Evolutionary conservation across 768 basidiomycete species (phyloP).

Genomic region (Hemileccinum impolitum): DNA sequence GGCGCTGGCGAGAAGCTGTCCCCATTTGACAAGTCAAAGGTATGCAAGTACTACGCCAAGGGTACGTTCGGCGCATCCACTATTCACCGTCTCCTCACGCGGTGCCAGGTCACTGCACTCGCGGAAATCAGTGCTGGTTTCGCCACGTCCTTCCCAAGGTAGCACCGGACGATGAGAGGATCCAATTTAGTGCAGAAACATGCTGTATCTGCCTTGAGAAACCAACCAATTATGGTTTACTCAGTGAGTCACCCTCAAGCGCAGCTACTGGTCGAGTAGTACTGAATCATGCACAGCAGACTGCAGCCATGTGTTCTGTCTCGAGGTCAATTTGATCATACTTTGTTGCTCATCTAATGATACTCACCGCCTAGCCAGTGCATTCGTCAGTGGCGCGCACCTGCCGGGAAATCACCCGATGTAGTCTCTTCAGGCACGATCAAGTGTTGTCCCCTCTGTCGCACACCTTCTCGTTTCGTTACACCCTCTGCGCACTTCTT

Average conservation of each 20-base stretch:
- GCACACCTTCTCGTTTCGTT: slow-evolving; percentile 61
- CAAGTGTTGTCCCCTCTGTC: slow-evolving; percentile 81
- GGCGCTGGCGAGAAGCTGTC: slow-evolving; percentile 50
- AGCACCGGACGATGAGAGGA: slow-evolving; percentile 22
- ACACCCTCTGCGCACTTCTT: slow-evolving; percentile 72
- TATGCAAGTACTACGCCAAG: slow-evolving; percentile 59
- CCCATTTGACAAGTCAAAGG: slow-evolving; percentile 69
- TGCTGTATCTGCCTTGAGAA: slow-evolving; percentile 78
- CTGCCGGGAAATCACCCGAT: slow-evolving; percentile 49
- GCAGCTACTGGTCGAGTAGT: neutral
- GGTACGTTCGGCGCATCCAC: slow-evolving; percentile 36
- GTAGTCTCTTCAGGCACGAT: slow-evolving; percentile 53
- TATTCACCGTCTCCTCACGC: neutral
- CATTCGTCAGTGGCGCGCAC: slow-evolving; percentile 75
- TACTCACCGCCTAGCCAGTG: slow-evolving; percentile 44
- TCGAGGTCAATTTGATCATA: slow-evolving; percentile 44
- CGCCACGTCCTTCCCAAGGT: slow-evolving; percentile 41
- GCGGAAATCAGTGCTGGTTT: slow-evolving; percentile 76
- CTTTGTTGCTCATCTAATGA: neutral
- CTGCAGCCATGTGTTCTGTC: slow-evolving; percentile 78
- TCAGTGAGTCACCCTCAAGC: slow-evolving; percentile 43
- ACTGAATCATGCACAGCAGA: slow-evolving; percentile 42
- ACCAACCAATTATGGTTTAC: slow-evolving; percentile 63
- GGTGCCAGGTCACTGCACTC: slow-evolving; percentile 61
- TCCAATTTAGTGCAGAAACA: slow-evolving; percentile 39